A percentile compares a stretch with the other conserved stretches of the same genome.
These are phyloP conservation scores for Aspergillus sp. DNA, from an alignment of 2,329 filamentous ascomycete species.

Conservation along the genomic window DNA sequence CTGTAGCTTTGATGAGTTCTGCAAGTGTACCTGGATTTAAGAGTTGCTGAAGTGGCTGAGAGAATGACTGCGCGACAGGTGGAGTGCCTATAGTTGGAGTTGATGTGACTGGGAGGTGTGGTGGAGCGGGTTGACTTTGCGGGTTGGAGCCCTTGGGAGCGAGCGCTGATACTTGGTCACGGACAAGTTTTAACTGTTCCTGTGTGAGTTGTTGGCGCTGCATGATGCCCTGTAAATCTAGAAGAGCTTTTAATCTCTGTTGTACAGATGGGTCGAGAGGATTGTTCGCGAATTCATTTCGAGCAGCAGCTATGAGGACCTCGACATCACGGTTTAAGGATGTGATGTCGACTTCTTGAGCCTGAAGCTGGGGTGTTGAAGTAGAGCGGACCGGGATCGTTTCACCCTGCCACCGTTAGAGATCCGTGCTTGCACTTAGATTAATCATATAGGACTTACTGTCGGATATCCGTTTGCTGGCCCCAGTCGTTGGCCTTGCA, in stretches of 20 bases:
- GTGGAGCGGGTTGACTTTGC: conserved; percentile 15
- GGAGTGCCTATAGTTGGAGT: conserved; percentile 48
- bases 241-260: conserved; percentile 77
- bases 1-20: conserved; percentile 46
- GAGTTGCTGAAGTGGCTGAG: conserved; percentile 37
- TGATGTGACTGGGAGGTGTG: conserved; percentile 21
- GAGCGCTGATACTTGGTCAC: conserved; percentile 79
- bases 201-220: conserved; percentile 74
- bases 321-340: conserved; percentile 81
- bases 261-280: conserved; percentile 74
- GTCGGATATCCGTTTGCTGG: conserved; percentile 26
- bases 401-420: conserved; percentile 15
- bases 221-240: conserved; percentile 80
- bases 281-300: conserved; percentile 71
- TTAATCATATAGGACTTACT: conserved; percentile 14
- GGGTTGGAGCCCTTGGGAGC: conserved; percentile 43
- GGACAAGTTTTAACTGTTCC: conserved; percentile 80
- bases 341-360: conserved; percentile 57
- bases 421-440: not conserved
- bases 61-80: conserved; percentile 31
- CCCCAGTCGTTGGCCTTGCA: conserved; percentile 33
- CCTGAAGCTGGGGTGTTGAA: conserved; percentile 33
- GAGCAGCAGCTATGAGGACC: conserved; percentile 70
- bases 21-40: conserved; percentile 46
- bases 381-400: conserved; percentile 16